Evolutionary conservation across 169 alveolate species (phyloP).

Genomic region (Plasmodium knowlesi): DNA sequence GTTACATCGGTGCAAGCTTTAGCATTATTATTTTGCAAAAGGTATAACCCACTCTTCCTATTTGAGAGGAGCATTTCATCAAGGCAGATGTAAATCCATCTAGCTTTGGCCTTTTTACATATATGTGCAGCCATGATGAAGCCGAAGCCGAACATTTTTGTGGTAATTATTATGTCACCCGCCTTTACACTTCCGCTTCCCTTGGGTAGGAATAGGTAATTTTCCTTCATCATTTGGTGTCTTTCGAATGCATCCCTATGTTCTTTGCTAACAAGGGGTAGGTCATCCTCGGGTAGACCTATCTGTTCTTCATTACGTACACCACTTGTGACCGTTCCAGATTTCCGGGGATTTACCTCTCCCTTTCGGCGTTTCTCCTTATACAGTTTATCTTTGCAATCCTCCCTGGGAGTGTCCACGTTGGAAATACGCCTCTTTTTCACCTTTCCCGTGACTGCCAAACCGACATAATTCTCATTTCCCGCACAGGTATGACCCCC

Average conservation of each 20-base stretch:
- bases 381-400: not conserved
- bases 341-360: not conserved
- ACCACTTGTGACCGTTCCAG: not conserved
- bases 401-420: not conserved
- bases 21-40: conserved; percentile 51
- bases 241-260: conserved; percentile 9
- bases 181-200: conserved; percentile 43
- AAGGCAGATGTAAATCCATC: conserved; percentile 73
- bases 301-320: not conserved
- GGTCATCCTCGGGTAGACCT: not conserved
- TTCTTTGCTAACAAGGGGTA: not conserved
- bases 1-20: conserved; percentile 77
- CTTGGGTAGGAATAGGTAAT: conserved; percentile 51
- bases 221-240: conserved; percentile 25
- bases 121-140: conserved; percentile 76
- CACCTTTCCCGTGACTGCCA: conserved; percentile 74
- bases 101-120: conserved; percentile 71
- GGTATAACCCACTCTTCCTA: conserved; percentile 63
- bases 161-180: conserved; percentile 71
- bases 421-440: conserved; percentile 6
- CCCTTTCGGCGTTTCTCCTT: not conserved
- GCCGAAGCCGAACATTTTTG: conserved; percentile 74
- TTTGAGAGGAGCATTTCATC: conserved; percentile 75
- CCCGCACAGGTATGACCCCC: conserved; percentile 78
- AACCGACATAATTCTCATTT: conserved; percentile 71